A percentile compares a stretch with the other conserved stretches of the same genome.
Evolutionary conservation across 2,329 filamentous ascomycete species (phyloP).

Genomic region (Diplocarpon rosae): DNA sequence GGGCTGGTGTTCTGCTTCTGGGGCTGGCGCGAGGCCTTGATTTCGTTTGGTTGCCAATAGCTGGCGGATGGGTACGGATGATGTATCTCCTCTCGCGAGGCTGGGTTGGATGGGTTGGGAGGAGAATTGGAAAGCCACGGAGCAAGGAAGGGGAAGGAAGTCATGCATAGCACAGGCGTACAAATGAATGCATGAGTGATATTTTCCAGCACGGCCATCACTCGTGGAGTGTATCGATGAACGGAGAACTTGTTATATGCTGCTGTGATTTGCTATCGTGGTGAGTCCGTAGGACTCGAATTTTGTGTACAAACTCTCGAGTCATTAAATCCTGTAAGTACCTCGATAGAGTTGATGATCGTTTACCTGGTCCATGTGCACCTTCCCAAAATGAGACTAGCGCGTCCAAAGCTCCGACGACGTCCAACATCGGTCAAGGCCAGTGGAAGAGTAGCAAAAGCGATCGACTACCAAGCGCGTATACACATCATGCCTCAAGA

Average conservation of each 20-base stretch:
- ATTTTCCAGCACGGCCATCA: neutral
- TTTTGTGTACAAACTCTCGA: too few species aligned
- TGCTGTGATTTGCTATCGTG: too few species aligned
- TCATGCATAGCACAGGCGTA: conserved; percentile 4
- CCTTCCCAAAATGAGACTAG: too few species aligned
- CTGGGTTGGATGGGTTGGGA: neutral
- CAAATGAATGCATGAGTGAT: neutral
- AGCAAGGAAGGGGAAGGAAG: neutral
- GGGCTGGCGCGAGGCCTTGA: neutral
- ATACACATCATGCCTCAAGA: conserved; percentile 76
- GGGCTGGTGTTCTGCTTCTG: conserved; percentile 1
- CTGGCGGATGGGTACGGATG: neutral
- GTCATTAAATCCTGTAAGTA: too few species aligned
- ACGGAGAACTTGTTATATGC: too few species aligned
- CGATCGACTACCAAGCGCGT: neutral
- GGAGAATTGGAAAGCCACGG: neutral
- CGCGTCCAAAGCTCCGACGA: too few species aligned
- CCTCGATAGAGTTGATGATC: too few species aligned
- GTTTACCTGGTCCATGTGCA: too few species aligned
- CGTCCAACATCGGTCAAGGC: neutral
- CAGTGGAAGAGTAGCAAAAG: neutral
- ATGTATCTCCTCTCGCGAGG: neutral
- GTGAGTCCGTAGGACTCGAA: too few species aligned
- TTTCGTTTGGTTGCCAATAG: neutral
- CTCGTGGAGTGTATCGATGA: neutral